These are phyloP conservation scores for Dalechampia spathulata DNA, from an alignment of 441 rosid genomes.

Conservation along the genomic window DNA sequence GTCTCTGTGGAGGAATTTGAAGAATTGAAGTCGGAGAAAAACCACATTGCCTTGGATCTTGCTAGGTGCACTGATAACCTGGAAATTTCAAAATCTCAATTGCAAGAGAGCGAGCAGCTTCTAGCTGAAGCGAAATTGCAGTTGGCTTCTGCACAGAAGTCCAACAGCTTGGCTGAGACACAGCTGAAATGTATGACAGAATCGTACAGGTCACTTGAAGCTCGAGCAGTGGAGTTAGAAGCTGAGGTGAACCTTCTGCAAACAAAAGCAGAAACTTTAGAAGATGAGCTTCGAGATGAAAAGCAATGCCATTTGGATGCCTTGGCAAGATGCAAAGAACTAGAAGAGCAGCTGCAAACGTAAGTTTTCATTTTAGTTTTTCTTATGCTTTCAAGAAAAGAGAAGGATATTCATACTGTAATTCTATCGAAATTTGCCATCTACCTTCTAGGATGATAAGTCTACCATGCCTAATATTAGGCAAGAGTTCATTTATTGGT, in stretches of 20 bases:
- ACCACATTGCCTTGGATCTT: slow-evolving; percentile 47
- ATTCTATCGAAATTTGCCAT: too few relatives aligned
- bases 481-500: too few relatives aligned
- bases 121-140: slow-evolving; percentile 62
- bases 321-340: slow-evolving; percentile 58
- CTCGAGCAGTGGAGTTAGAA: slow-evolving; percentile 62
- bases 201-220: slow-evolving; percentile 83
- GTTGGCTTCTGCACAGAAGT: slow-evolving; percentile 48
- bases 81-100: slow-evolving; percentile 56
- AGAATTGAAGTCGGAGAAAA: slow-evolving; percentile 61
- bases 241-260: slow-evolving; percentile 55
- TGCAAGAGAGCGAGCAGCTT: slow-evolving; percentile 70
- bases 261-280: slow-evolving; percentile 41
- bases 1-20: slow-evolving; percentile 50
- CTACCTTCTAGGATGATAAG: too few relatives aligned
- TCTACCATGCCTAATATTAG: too few relatives aligned
- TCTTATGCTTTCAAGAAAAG: too few relatives aligned
- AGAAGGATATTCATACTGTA: too few relatives aligned
- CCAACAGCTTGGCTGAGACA: slow-evolving; percentile 75
- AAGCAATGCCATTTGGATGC: slow-evolving; percentile 47
- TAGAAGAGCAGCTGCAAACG: slow-evolving; percentile 69
- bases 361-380: slow-evolving; percentile 17
- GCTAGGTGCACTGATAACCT: slow-evolving; percentile 53
- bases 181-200: slow-evolving; percentile 95
- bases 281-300: slow-evolving; percentile 61